Evolutionary conservation across 164 flowering plant species (phyloP).

Genomic region (Sextonia rubra): DNA sequence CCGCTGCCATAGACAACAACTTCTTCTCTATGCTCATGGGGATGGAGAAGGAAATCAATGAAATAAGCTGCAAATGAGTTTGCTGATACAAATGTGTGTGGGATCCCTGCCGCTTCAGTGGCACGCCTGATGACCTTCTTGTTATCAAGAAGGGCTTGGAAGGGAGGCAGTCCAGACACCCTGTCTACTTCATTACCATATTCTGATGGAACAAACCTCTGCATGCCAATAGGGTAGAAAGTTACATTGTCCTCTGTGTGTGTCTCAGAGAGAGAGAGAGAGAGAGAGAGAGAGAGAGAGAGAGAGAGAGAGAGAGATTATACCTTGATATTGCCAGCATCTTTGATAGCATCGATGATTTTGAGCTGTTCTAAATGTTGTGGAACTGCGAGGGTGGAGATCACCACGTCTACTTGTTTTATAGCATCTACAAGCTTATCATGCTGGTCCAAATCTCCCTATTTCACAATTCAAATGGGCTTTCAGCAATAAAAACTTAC

Average conservation of each 20-base stretch:
- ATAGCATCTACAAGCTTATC: slow-evolving; percentile 28
- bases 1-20: slow-evolving; percentile 31
- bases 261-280: background rate
- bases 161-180: slow-evolving; percentile 26
- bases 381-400: slow-evolving; percentile 30
- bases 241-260: too few species aligned
- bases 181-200: slow-evolving; percentile 37
- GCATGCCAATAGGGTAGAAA: background rate
- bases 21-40: slow-evolving; percentile 18
- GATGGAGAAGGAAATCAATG: slow-evolving; percentile 29
- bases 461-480: background rate
- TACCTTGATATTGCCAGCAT: slow-evolving; percentile 44
- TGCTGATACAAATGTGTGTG: slow-evolving; percentile 32
- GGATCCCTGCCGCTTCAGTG: slow-evolving; percentile 28
- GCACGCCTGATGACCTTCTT: slow-evolving; percentile 34
- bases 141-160: slow-evolving; percentile 20
- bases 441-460: slow-evolving; percentile 35
- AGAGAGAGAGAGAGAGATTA: background rate
- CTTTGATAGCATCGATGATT: slow-evolving; percentile 38
- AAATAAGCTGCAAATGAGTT: slow-evolving; percentile 33
- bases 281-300: background rate
- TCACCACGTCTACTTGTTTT: slow-evolving; percentile 34
- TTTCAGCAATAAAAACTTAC: too few species aligned
- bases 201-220: slow-evolving; percentile 47
- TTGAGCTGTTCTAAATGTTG: slow-evolving; percentile 33